Evolutionary conservation across 768 basidiomycete genomes (phyloP).

Genomic region (Bullera alba): DNA sequence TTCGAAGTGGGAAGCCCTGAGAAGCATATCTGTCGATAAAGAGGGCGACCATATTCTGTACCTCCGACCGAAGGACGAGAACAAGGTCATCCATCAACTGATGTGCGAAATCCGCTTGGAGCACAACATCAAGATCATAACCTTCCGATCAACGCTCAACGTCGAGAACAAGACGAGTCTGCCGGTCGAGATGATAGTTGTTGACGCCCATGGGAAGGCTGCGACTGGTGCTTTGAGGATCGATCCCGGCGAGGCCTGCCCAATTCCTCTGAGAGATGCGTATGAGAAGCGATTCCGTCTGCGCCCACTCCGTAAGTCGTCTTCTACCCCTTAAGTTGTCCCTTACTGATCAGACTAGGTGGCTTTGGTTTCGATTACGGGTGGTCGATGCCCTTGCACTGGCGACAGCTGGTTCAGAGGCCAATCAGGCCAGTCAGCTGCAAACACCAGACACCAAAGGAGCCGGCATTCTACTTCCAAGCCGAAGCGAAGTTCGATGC

Average conservation of each 20-base stretch:
- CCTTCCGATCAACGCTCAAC: constrained; percentile 83
- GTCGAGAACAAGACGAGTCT: constrained; percentile 86
- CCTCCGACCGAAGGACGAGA: constrained; percentile 67
- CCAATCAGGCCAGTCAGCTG: constrained; percentile 70
- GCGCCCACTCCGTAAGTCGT: constrained; percentile 78
- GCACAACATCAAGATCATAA: constrained; percentile 89
- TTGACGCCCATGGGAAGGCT: constrained; percentile 77
- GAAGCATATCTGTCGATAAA: constrained; percentile 80
- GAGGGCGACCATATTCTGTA: constrained; percentile 87
- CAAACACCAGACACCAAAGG: constrained; percentile 67
- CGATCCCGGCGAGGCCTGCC: constrained; percentile 76
- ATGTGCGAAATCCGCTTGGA: constrained; percentile 83
- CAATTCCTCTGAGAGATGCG: constrained; percentile 84
- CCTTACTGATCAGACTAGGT: constrained; percentile 51
- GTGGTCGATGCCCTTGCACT: constrained; percentile 78
- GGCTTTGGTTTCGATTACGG: constrained; percentile 79
- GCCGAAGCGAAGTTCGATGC: constrained; percentile 75
- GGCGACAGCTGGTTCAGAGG: constrained; percentile 75
- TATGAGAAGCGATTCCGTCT: constrained; percentile 71
- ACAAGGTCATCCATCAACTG: constrained; percentile 70
- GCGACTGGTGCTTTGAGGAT: constrained; percentile 76
- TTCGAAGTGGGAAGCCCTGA: constrained; percentile 81
- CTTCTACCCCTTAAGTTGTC: not conserved
- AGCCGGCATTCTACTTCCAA: constrained; percentile 91
- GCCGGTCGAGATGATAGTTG: constrained; percentile 81